Evolutionary conservation across 2,329 filamentous ascomycete species (phyloP), one percentile per base, ranked within the genome.

Genomic region (Fusarium sororula): DNA sequence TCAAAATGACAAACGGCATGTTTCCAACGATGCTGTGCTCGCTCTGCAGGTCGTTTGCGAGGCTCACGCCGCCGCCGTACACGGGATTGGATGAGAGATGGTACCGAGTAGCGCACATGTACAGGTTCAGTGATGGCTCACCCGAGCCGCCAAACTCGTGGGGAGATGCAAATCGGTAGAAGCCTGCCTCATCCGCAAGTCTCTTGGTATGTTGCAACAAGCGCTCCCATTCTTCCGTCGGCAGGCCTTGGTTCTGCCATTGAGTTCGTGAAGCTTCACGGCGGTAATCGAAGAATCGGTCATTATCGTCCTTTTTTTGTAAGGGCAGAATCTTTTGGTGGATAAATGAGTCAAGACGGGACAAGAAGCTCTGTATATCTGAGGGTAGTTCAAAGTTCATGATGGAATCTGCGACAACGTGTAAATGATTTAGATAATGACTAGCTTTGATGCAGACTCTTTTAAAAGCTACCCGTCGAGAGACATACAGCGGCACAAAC

Each of bases 371-470:
- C 39, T n/a, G 22, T n/a, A 41, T 41, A 3, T 41, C 39, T 41
- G 39, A n/a, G 14, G 39, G 39, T 41, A n/a, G 39, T 15, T n/a
- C 39, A n/a, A 41, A 41, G 20, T n/a, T 41, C 39, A 41, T 41
- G 39, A 14, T 41, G 22, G 1, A 15, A n/a, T 22, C 1, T 6
- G 13, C 6, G 0, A n/a, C 22, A 13, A 15, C 6, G 1, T 41
- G 22, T 8, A 1, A 15, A 41, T 22, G 22, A 41, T 41, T 41
- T 4, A n/a, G 30, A 32, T 32, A 32, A 32, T 1, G 13, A 1
- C 22, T 14, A 41, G 14, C 20, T 13, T 7, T 41, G 39, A n/a
- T n/a, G 6, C 13, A 41, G 7, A 32, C 0, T 6, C 30, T 32
- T 30, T 30, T 4, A 5, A 26, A 26, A 26, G 24, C 24, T 26